Conservation (phyloP, 176 grass and related monocot species). For the Tillandsia leiboldiana region DNA sequence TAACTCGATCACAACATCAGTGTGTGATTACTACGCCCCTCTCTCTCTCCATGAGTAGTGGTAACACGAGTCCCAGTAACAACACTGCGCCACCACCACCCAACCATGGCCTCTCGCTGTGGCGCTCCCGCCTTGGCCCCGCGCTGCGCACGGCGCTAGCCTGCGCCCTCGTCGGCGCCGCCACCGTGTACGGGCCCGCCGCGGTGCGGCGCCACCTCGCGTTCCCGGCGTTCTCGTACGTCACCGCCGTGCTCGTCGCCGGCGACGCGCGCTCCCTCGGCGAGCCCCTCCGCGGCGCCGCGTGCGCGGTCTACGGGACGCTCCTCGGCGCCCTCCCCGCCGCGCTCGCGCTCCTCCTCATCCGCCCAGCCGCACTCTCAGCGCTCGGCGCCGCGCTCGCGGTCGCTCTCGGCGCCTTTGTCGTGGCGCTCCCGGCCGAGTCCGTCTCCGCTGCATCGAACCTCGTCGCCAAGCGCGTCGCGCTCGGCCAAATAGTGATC, state of each 20-base stretch:
- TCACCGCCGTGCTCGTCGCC: constrained; percentile 44
- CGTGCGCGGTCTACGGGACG: constrained; percentile 41
- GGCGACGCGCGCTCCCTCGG: constrained; percentile 50
- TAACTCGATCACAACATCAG: neutral
- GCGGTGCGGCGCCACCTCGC: constrained; percentile 29
- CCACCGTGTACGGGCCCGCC: constrained; percentile 36
- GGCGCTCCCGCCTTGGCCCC: constrained; percentile 28
- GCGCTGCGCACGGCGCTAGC: constrained; percentile 57
- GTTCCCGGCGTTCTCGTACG: constrained; percentile 79
- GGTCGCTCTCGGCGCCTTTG: constrained; percentile 48
- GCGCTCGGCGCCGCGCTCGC: constrained; percentile 22
- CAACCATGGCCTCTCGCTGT: constrained; percentile 12
- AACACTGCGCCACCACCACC: neutral
- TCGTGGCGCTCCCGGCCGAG: constrained; percentile 40
- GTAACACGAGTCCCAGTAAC: neutral
- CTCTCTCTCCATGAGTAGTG: constrained; percentile 6
- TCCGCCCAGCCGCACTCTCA: constrained; percentile 32
- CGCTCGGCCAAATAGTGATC: constrained; percentile 71
- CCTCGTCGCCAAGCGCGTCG: constrained; percentile 48
- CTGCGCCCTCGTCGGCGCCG: constrained; percentile 43
- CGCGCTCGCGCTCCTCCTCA: constrained; percentile 46
- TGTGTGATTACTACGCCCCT: neutral
- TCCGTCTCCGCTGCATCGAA: constrained; percentile 20
- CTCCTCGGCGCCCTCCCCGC: constrained; percentile 57
- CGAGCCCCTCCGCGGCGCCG: constrained; percentile 28